Conservation (phyloP, 441 rosid genomes). For the Arabidopsis lyrata region DNA sequence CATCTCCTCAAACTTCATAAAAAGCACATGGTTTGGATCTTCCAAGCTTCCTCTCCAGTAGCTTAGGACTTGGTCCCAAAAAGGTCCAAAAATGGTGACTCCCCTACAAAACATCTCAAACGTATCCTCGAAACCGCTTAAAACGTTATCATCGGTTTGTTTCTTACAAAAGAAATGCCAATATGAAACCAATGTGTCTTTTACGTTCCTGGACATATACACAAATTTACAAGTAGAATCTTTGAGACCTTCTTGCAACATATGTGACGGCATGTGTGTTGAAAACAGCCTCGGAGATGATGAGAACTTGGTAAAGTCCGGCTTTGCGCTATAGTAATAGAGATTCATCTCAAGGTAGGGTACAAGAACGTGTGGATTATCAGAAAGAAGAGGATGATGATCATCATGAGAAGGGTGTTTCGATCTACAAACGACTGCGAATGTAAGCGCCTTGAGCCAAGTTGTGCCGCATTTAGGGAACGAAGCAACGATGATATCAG, state of each 20-base stretch:
- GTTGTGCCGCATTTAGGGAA: slow-evolving; percentile 68
- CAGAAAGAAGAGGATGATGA: slow-evolving; percentile 16
- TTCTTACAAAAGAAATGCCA: slow-evolving; percentile 25
- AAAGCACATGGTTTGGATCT: background rate
- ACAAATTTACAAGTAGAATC: slow-evolving; percentile 34
- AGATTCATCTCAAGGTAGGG: slow-evolving; percentile 6
- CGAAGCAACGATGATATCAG: slow-evolving; percentile 54
- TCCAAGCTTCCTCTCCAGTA: slow-evolving; percentile 5
- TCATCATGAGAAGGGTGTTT: slow-evolving; percentile 16
- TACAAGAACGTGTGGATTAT: slow-evolving; percentile 29
- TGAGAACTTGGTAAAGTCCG: background rate
- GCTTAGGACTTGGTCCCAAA: background rate
- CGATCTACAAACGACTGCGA: slow-evolving; percentile 38
- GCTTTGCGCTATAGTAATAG: background rate
- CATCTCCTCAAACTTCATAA: slow-evolving; percentile 25
- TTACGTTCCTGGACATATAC: slow-evolving; percentile 17
- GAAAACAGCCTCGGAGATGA: background rate
- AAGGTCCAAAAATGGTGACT: background rate
- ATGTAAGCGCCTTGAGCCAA: slow-evolving; percentile 61
- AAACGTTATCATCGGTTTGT: background rate
- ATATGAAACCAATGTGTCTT: slow-evolving; percentile 26
- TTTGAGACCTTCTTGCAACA: background rate
- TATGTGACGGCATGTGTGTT: background rate
- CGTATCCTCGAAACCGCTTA: background rate
- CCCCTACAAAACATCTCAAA: background rate